A percentile compares a stretch with the other conserved stretches of the same genome.
These are phyloP conservation scores for Trichoderma koningiopsis DNA, from an alignment of 2,329 filamentous ascomycete genomes.

Conservation along the genomic window DNA sequence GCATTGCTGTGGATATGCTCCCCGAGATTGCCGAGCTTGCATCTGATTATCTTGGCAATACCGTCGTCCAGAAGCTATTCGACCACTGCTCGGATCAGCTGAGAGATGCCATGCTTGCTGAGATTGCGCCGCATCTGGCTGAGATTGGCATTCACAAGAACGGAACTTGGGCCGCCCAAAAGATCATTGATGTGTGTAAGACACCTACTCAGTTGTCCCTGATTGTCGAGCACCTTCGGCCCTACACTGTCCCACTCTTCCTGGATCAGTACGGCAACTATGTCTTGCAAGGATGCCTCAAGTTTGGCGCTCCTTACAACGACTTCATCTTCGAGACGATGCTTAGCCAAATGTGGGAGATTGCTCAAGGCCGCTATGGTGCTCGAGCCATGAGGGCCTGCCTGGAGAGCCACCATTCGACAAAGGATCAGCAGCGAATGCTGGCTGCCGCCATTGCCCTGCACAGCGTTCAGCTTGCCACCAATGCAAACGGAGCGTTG, in stretches of 20 bases:
- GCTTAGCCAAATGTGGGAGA: constrained; percentile 90
- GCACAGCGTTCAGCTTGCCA: constrained; percentile 93
- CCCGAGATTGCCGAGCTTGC: constrained; percentile 93
- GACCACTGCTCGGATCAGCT: constrained; percentile 91
- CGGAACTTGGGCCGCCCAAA: constrained; percentile 97
- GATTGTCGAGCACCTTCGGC: constrained; percentile 81
- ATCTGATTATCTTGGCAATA: constrained; percentile 97
- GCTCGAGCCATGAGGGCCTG: constrained; percentile 96
- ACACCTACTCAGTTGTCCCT: constrained; percentile 78
- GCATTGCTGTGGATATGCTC: constrained; percentile 89
- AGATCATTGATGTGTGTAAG: constrained; percentile 97
- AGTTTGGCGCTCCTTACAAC: constrained; percentile 86
- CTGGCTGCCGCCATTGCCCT: constrained; percentile 93
- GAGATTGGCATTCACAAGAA: constrained; percentile 99
- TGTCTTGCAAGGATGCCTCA: constrained; percentile 92
- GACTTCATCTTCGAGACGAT: constrained; percentile 98
- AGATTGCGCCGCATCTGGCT: constrained; percentile 88
- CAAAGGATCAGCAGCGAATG: constrained; percentile 93
- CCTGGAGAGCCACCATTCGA: constrained; percentile 91
- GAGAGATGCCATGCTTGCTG: constrained; percentile 85
- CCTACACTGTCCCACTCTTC: constrained; percentile 89
- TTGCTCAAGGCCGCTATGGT: constrained; percentile 90
- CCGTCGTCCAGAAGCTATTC: constrained; percentile 98
- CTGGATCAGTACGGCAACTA: constrained; percentile 99
- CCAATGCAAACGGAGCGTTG: constrained; percentile 92